Conservation (phyloP, 495 filamentous ascomycete species). For the Trichoderma reesei region DNA sequence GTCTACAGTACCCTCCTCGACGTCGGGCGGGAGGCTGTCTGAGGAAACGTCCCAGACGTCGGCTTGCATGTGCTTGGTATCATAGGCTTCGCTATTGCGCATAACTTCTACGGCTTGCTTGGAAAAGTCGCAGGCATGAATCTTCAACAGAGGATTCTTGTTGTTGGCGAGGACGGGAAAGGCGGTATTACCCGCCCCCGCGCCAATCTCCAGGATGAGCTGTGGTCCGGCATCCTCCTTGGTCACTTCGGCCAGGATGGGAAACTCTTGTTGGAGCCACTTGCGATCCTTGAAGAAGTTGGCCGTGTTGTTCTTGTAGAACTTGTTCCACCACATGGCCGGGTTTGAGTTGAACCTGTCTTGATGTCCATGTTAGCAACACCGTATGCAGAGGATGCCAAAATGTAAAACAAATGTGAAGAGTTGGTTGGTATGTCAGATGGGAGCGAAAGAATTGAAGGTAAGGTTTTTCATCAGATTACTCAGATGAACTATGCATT, state of each 20-base stretch:
- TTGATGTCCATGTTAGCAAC: constrained; percentile 28
- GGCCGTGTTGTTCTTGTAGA: constrained; percentile 87
- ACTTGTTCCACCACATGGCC: constrained; percentile 91
- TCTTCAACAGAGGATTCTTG: constrained; percentile 62
- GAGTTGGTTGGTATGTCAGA: constrained; percentile 35
- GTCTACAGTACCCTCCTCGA: constrained; percentile 71
- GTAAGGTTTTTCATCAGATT: constrained; percentile 41
- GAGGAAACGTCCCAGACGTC: constrained; percentile 86
- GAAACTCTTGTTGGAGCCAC: constrained; percentile 93
- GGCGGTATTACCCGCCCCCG: constrained; percentile 91
- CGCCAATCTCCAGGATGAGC: constrained; percentile 79
- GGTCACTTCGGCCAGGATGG: constrained; percentile 62
- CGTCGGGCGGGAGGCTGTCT: constrained; percentile 59
- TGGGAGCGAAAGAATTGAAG: constrained; percentile 54
- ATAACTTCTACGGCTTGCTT: constrained; percentile 86
- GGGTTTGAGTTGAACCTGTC: constrained; percentile 79
- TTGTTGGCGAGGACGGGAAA: constrained; percentile 80
- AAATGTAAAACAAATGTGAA: constrained; percentile 7
- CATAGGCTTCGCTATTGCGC: constrained; percentile 53
- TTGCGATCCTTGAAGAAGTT: constrained; percentile 99
- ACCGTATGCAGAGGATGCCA: background rate
- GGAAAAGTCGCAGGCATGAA: constrained; percentile 92
- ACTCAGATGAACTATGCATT: constrained; percentile 58
- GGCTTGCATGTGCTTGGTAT: constrained; percentile 59
- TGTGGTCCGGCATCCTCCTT: constrained; percentile 48